Conservation (phyloP, 768 basidiomycete species). For the Xanthoconium stramineum region DNA sequence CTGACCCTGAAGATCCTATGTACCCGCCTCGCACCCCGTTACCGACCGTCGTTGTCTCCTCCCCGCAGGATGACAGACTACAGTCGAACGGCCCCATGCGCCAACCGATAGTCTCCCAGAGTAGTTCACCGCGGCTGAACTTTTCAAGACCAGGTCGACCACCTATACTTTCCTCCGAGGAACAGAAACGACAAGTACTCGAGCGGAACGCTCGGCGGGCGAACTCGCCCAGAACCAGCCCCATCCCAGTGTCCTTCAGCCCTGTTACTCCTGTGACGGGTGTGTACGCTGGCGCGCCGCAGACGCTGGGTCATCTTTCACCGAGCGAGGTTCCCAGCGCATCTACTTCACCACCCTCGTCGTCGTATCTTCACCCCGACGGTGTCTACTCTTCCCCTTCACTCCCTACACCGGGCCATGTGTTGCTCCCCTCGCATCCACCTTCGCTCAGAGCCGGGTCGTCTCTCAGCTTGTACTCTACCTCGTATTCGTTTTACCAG, state of each 20-base stretch:
- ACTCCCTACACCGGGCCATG: slow-evolving; percentile 2
- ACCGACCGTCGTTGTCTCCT: slow-evolving; percentile 57
- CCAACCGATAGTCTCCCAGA: slow-evolving; percentile 38
- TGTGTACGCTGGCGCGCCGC: slow-evolving; percentile 4
- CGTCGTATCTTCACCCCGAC: slow-evolving; percentile 20
- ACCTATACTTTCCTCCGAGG: slow-evolving; percentile 36
- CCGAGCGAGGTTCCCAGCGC: background rate
- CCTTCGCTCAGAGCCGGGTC: slow-evolving; percentile 38
- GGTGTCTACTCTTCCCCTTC: slow-evolving; percentile 15
- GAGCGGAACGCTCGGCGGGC: slow-evolving; percentile 54
- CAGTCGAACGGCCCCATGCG: slow-evolving; percentile 29
- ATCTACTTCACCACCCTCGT: background rate
- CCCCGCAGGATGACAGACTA: slow-evolving; percentile 31
- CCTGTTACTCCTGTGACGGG: slow-evolving; percentile 26
- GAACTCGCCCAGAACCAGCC: slow-evolving; percentile 29
- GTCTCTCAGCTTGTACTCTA: slow-evolving; percentile 50
- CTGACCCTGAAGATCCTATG: slow-evolving; percentile 15
- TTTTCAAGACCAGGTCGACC: slow-evolving; percentile 64
- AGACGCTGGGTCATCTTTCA: background rate
- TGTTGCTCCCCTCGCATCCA: slow-evolving; percentile 30
- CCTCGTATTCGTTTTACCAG: slow-evolving; percentile 62
- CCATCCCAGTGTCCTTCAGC: slow-evolving; percentile 1
- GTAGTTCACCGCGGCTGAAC: slow-evolving; percentile 41
- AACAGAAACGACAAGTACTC: slow-evolving; percentile 44
- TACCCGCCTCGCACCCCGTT: slow-evolving; percentile 27